These are phyloP conservation scores for Paramyrothecium roridum DNA, from an alignment of 2,329 filamentous ascomycete genomes.

Conservation along the genomic window DNA sequence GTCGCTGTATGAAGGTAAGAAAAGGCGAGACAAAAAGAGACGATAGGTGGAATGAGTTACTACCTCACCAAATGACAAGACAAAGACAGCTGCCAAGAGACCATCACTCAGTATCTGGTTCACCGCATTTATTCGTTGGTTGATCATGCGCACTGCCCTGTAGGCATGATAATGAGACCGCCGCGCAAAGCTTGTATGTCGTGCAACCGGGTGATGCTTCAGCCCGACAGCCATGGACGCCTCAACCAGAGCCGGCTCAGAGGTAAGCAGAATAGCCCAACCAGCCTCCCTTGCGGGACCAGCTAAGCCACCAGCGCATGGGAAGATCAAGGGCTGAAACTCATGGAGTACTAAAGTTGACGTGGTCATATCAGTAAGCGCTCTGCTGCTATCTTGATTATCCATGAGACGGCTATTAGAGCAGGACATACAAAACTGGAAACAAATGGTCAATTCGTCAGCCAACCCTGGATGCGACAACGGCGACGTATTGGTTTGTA, in stretches of 20 bases:
- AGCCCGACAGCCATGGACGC: constrained; percentile 16
- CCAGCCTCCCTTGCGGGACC: constrained; percentile 5
- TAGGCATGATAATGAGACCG: constrained; percentile 1
- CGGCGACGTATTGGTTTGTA: too few species aligned
- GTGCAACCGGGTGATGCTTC: neutral
- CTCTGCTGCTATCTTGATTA: too few species aligned
- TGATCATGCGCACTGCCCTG: constrained; percentile 10
- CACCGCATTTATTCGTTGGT: too few species aligned
- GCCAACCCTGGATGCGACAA: too few species aligned
- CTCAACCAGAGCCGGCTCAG: constrained; percentile 20
- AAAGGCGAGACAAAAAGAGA: too few species aligned
- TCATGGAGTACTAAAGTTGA: constrained; percentile 8
- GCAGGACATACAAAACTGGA: neutral
- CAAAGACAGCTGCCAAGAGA: constrained; percentile 9
- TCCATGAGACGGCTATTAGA: neutral
- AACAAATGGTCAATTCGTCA: too few species aligned
- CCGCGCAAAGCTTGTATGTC: neutral
- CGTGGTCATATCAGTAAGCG: neutral
- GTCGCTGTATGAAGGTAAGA: constrained; percentile 6
- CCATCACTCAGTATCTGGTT: too few species aligned
- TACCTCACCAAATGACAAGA: constrained; percentile 11
- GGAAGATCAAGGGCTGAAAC: constrained; percentile 12
- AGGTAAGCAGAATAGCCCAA: constrained; percentile 12
- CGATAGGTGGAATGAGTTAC: neutral
- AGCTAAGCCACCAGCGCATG: constrained; percentile 1